Base-by-base conservation (phyloP, 352 stramenopile species). In the Phytophthora colocasiae region DNA sequence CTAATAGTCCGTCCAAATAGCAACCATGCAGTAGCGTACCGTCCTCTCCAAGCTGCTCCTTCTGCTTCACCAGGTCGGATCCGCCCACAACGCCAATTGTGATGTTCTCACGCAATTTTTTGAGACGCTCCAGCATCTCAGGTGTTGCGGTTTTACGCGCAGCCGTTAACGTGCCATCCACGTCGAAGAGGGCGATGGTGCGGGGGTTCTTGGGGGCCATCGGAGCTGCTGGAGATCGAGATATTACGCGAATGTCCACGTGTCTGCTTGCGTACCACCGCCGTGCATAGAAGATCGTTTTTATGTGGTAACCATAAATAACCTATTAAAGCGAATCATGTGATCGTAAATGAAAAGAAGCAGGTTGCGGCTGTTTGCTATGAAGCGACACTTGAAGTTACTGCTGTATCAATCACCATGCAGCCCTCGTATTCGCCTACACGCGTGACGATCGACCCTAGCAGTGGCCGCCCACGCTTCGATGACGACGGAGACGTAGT, bases 31-130 rank as follows among this genome's bases (percentile, higher is more conserved):
- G 31, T 36, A 3, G 65, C 73, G 34, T 52, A 97, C 91, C 89
- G 58, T 92, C 83, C 48, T 97, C 86, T 54, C 98, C 98, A 17
- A 99, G 89, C 75, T 99, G 98, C 71, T 99, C 97, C 85, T 98
- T 97, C 77, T 99, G 98, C 87, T 99, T 99, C 29, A 96, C 87
- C 38, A 99, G 85, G 77, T 99, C 98, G 40, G 96, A 99, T 50
- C 97, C 97, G 58, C 97, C 97, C 32, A 99, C 97, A 59, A 99
- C 98, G 40, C 98, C 98, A 56, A 99, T 94, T 6, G 95, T 99
- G 67, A 99, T 98, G 67, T 77, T 75, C 70, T 93, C 91, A 56
- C 82, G 97, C 63, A 99, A 86, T 58, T 91, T 88, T 52, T 95
- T 86, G 56, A 99, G 87, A 53, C 98, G 98, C n/a, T 71, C 78